phyloP scores from a whole-genome alignment of 2,329 filamentous ascomycete genomes.

The Aspergillus bombycis region DNA sequence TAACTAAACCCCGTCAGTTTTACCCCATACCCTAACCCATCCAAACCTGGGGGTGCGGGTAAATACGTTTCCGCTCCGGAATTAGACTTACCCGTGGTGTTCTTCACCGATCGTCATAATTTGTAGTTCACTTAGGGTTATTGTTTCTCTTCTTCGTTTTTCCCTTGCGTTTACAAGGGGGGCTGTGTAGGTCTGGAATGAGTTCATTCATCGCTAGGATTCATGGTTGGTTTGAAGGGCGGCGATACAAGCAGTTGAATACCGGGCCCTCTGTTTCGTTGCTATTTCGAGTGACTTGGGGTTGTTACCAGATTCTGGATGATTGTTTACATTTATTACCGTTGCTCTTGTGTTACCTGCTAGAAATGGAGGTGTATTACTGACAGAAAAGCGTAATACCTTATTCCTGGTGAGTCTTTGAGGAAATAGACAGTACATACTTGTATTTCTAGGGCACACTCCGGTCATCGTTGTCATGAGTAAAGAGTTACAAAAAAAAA shows the following conservation, averaged over 20 bases:
- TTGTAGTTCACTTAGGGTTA: too few species aligned
- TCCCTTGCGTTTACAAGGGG: neutral
- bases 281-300: neutral
- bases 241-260: too few species aligned
- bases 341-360: neutral
- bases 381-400: too few species aligned
- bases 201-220: too few species aligned
- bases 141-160: neutral
- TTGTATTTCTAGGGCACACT: too few species aligned
- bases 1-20: neutral
- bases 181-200: neutral
- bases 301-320: neutral
- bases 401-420: too few species aligned
- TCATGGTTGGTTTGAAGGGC: neutral
- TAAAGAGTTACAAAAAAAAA: too few species aligned
- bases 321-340: neutral
- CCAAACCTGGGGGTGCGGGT: neutral
- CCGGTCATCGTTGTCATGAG: too few species aligned
- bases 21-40: neutral
- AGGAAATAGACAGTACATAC: too few species aligned
- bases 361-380: too few species aligned
- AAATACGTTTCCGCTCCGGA: neutral
- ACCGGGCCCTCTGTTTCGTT: too few species aligned
- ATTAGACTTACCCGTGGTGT: neutral
- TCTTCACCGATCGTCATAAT: too few species aligned